Conservation (phyloP, 2,329 filamentous ascomycete species). For the Beauveria bassiana region DNA sequence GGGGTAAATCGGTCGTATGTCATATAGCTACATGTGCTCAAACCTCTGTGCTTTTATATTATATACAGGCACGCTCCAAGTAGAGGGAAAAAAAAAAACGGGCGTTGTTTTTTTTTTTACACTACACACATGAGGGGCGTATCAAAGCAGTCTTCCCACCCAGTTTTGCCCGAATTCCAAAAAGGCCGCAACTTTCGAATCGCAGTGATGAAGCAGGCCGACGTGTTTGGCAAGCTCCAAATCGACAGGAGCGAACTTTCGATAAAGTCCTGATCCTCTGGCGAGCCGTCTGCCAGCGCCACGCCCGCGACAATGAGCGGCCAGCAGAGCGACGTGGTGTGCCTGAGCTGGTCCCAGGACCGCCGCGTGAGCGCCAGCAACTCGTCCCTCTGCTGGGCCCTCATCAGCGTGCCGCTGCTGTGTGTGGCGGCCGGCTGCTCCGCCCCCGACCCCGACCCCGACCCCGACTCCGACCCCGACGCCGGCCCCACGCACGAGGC, state of each 20-base stretch:
- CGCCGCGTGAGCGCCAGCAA: background rate
- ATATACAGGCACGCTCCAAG: too few relatives aligned
- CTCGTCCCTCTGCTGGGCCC: background rate
- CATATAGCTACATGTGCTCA: too few relatives aligned
- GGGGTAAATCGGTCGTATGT: too few relatives aligned
- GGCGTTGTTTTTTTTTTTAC: background rate
- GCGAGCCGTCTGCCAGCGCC: background rate
- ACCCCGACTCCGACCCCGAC: too few relatives aligned
- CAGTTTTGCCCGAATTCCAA: background rate
- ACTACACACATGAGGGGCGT: background rate
- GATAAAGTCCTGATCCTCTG: background rate
- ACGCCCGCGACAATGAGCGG: conserved; percentile 4
- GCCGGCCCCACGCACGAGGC: background rate
- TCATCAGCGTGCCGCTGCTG: background rate
- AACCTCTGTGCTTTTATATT: too few relatives aligned
- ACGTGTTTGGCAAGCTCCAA: background rate
- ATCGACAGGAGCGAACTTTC: background rate
- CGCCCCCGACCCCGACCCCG: too few relatives aligned
- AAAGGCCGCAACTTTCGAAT: background rate
- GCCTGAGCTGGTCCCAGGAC: background rate
- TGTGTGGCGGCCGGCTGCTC: background rate
- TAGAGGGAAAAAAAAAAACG: background rate
- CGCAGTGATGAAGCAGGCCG: background rate
- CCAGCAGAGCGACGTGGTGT: background rate
- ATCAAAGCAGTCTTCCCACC: conserved; percentile 5